phyloP scores from a whole-genome alignment of 2,329 filamentous ascomycete genomes.

The Metarhizium guizhouense region DNA sequence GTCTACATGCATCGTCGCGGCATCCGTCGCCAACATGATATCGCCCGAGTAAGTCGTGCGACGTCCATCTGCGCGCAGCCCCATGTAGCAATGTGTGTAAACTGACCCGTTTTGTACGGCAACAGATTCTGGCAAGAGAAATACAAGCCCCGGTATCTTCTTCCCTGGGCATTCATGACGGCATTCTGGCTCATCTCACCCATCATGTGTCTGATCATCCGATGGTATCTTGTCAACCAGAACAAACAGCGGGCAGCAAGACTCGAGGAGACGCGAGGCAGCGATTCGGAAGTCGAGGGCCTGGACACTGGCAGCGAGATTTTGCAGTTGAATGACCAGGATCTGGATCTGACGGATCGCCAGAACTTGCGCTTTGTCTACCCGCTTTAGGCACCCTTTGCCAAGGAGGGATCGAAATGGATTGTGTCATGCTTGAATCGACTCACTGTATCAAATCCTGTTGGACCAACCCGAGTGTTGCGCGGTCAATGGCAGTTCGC shows the following conservation, averaged over 20 bases:
- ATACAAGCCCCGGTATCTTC: conserved; percentile 12
- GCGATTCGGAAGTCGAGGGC: conserved; percentile 9
- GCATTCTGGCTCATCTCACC: conserved; percentile 17
- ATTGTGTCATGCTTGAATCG: too few species aligned
- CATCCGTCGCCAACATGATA: conserved; percentile 18
- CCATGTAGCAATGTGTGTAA: background rate
- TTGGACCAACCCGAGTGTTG: too few species aligned
- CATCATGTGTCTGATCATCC: conserved; percentile 15
- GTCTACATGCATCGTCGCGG: conserved; percentile 14
- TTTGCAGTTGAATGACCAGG: conserved; percentile 9
- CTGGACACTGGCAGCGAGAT: conserved; percentile 10
- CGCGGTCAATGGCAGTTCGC: too few species aligned
- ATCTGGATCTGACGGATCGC: conserved; percentile 12
- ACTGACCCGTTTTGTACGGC: background rate
- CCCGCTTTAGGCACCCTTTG: conserved; percentile 19
- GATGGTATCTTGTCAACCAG: conserved; percentile 12
- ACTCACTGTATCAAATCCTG: too few species aligned
- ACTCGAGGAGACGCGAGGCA: conserved; percentile 1
- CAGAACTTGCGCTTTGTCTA: conserved; percentile 14
- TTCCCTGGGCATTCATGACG: conserved; percentile 16
- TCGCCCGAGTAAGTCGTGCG: conserved; percentile 17
- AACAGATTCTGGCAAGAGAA: conserved; percentile 14
- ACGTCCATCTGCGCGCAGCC: background rate
- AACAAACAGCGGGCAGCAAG: conserved; percentile 9
- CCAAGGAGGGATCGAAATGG: too few species aligned